Conservation (phyloP, 768 basidiomycete species). For the Ramaria sp. region DNA sequence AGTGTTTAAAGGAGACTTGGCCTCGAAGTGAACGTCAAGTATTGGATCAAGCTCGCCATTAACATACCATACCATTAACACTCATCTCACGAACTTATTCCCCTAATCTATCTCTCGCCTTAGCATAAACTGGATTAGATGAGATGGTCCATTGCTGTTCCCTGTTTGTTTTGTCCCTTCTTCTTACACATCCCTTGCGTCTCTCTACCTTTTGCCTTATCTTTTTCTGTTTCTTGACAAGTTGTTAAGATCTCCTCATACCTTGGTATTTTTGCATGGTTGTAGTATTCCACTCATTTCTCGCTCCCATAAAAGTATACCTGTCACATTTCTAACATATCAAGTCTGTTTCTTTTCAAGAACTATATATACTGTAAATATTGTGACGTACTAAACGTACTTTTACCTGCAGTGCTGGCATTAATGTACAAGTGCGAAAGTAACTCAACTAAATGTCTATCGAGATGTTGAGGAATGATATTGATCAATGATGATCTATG, state of each 20-base stretch:
- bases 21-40: background rate
- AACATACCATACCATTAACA: background rate
- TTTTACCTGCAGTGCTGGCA: too few relatives aligned
- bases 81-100: background rate
- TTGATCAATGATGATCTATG: background rate
- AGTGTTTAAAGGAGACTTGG: conserved; percentile 46
- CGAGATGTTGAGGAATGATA: too few relatives aligned
- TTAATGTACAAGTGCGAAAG: too few relatives aligned
- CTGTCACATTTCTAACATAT: background rate
- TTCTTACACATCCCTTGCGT: background rate
- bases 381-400: too few relatives aligned
- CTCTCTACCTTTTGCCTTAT: background rate
- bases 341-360: background rate
- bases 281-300: conserved; percentile 7
- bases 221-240: background rate
- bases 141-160: background rate
- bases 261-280: background rate
- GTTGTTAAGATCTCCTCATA: background rate
- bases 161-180: background rate
- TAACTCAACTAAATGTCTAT: too few relatives aligned
- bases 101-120: background rate
- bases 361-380: background rate
- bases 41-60: background rate
- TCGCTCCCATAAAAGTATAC: background rate
- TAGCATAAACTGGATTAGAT: background rate